These are phyloP conservation scores for Entamoeba invadens DNA, from an alignment of 208 protist genomes.

Conservation along the genomic window DNA sequence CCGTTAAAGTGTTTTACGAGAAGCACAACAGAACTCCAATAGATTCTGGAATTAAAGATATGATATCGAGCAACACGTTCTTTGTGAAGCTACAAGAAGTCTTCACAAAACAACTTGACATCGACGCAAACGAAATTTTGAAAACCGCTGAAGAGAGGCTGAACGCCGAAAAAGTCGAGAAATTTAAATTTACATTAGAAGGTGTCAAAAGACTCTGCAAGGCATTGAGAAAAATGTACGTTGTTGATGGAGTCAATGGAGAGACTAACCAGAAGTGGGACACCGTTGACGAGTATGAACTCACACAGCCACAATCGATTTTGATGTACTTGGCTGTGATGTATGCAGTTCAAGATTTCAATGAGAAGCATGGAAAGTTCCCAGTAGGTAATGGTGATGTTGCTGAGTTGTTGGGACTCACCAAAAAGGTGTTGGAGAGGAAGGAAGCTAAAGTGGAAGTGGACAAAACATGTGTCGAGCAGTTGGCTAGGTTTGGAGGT, in stretches of 20 bases:
- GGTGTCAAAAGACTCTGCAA: not conserved
- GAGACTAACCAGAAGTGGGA: not conserved
- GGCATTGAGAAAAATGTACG: not conserved
- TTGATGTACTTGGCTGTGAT: not conserved
- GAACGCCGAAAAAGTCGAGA: not conserved
- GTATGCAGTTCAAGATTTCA: not conserved
- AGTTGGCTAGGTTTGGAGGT: not conserved
- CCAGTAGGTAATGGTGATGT: not conserved
- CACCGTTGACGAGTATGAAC: not conserved
- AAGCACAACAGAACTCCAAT: not conserved
- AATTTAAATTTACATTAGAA: not conserved
- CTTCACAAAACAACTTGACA: not conserved
- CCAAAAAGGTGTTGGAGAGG: not conserved
- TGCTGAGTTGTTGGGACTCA: not conserved
- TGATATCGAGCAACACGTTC: not conserved
- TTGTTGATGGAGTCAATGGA: not conserved
- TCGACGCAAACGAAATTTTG: not conserved
- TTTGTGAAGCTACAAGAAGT: not conserved
- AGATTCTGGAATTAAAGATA: conserved; percentile 1
- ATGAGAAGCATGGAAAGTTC: not conserved
- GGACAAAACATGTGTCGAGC: not conserved
- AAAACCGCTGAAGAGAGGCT: not conserved
- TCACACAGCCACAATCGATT: not conserved
- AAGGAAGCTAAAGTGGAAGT: not conserved
- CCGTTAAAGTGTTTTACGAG: not conserved